Base-by-base conservation (phyloP, 495 filamentous ascomycete genomes). In the Hypoxylon rickii region DNA sequence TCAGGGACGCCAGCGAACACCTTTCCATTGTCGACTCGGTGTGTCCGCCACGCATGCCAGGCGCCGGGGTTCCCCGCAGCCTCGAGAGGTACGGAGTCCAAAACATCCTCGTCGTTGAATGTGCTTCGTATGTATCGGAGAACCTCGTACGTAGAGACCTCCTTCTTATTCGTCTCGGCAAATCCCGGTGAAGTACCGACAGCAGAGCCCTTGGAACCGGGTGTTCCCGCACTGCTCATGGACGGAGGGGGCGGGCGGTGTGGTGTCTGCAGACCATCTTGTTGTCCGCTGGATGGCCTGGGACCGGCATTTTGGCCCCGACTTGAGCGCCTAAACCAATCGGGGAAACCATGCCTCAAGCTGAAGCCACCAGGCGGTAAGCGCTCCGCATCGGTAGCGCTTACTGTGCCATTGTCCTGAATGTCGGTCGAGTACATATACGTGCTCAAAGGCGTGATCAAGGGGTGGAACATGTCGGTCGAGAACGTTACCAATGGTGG, bases 401-500 rank as follows among this genome's bases (percentile, higher is more conserved):
- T 92, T 34, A 89, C 86, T 0, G 89, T 89, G 20, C 87, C 88
- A 19, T 74, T 84, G 44, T 82, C 78, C 22, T 86, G 77, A 3
- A 86, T 80, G 53, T 86, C 83, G 17, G 89, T 90, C 39, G 89
- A 87, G 74, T 93, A 94, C 53, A 90, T 92, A 70, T 95, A 90
- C 2, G 90, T 95, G 4, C 90, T 96, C 11, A 93, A 78, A 15
- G 93, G 90, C 2, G 92, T 88, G 63, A 97, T 85, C 19, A 98
- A 79, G 10, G 93, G 94, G 71, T 98, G 93, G 70, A 96, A 98
- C 44, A 97, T 85, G 60, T 97, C 93, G 36, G 88, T 94, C 20
- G 83, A 77, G 69, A 98, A 96, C 33, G 85, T 92, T 41, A 98
- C 84, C 3, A 90, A 76, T 4, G 94, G 94, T 33, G 94, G 89